Evolutionary conservation across 768 basidiomycete genomes (phyloP).

Genomic region (Naganishia randhawae): DNA sequence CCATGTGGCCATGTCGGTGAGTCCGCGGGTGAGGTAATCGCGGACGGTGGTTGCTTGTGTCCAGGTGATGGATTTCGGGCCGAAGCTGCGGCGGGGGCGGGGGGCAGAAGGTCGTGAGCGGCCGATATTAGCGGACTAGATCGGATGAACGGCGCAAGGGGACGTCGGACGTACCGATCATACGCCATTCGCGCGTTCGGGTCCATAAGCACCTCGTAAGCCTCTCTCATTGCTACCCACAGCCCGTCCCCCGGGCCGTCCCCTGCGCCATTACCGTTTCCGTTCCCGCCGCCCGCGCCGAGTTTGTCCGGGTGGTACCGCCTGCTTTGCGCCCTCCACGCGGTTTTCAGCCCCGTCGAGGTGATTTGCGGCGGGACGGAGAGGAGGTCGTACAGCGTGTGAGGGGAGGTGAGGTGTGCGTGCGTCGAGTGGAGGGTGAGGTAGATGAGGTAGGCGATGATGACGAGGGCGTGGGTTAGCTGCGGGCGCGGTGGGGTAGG

Average conservation of each 20-base stretch:
- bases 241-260: neutral
- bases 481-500: neutral
- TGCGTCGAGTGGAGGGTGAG: neutral
- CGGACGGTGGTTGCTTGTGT: constrained; percentile 14
- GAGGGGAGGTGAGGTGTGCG: neutral
- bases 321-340: constrained; percentile 2
- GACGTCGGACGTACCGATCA: constrained; percentile 14
- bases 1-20: constrained; percentile 13
- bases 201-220: constrained; percentile 15
- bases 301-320: constrained; percentile 10
- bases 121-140: too few species aligned
- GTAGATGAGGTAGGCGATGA: constrained; percentile 15
- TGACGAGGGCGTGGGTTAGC: constrained; percentile 2
- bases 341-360: neutral
- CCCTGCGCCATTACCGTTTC: too few species aligned
- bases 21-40: neutral
- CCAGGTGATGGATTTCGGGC: constrained; percentile 9
- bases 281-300: neutral
- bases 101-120: neutral
- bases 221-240: constrained; percentile 10
- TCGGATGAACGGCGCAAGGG: neutral
- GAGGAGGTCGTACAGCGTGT: neutral
- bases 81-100: neutral
- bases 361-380: neutral
- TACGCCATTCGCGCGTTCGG: constrained; percentile 16